phyloP scores from a whole-genome alignment of 495 filamentous ascomycete genomes.

The Daldinia concentrica region DNA sequence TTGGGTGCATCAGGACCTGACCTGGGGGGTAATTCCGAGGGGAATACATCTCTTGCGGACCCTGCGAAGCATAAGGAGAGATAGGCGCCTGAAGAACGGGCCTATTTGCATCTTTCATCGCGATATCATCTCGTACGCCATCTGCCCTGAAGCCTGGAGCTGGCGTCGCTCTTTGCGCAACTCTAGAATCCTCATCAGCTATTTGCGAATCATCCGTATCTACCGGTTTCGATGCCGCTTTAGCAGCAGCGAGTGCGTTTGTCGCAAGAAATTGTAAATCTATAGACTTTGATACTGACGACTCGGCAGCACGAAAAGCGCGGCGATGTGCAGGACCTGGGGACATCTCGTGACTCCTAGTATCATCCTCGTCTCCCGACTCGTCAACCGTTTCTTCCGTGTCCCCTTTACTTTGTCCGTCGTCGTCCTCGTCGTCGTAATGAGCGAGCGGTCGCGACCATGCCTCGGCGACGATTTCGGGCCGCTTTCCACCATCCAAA shows the following conservation, averaged over 20 bases:
- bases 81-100: constrained; percentile 45
- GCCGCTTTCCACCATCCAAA: constrained; percentile 60
- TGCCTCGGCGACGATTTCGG: constrained; percentile 57
- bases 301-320: constrained; percentile 25
- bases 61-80: constrained; percentile 40
- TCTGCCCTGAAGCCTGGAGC: constrained; percentile 25
- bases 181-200: constrained; percentile 30
- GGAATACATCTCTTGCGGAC: constrained; percentile 42
- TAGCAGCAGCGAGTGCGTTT: constrained; percentile 46
- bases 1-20: constrained; percentile 46
- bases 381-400: constrained; percentile 40
- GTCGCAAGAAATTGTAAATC: constrained; percentile 56
- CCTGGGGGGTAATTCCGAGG: constrained; percentile 34
- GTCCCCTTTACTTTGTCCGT: constrained; percentile 39
- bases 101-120: constrained; percentile 35
- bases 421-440: constrained; percentile 35
- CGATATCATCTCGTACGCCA: constrained; percentile 27
- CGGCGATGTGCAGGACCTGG: constrained; percentile 34
- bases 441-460: constrained; percentile 43
- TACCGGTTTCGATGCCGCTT: constrained; percentile 39
- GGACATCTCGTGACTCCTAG: constrained; percentile 46
- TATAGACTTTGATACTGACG: constrained; percentile 29
- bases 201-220: constrained; percentile 40
- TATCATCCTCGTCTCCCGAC: constrained; percentile 44
- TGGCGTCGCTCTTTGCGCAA: constrained; percentile 29